A percentile compares a stretch with the other conserved stretches of the same genome.
phyloP scores from a whole-genome alignment of 2,329 filamentous ascomycete species.

The Aspergillus awamori region DNA sequence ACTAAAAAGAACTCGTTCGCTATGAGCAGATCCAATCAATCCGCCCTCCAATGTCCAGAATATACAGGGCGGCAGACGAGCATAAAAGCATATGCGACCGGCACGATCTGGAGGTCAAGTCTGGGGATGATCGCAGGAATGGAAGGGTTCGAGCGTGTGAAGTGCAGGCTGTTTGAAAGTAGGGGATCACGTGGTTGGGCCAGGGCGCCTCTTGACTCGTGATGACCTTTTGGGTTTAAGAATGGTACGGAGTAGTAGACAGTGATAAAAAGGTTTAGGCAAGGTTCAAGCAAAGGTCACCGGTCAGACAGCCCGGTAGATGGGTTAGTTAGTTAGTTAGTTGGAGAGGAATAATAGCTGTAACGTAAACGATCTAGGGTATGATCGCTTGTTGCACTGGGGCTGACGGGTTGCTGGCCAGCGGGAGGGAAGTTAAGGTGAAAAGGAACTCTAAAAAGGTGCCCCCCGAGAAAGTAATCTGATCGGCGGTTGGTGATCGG shows the following conservation, averaged over 20 bases:
- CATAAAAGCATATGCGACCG: conserved; percentile 16
- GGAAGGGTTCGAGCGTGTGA: conserved; percentile 6
- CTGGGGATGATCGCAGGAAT: conserved; percentile 14
- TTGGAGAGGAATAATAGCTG: neutral
- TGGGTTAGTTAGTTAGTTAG: neutral
- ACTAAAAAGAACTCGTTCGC: conserved; percentile 19
- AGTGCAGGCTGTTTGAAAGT: neutral
- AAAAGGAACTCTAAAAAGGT: conserved; percentile 5
- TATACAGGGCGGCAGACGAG: conserved; percentile 11
- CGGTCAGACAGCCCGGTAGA: neutral
- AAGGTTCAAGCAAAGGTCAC: neutral
- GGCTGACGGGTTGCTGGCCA: conserved; percentile 6
- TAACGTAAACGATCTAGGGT: conserved; percentile 9
- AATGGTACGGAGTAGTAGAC: neutral
- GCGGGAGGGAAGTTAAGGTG: conserved; percentile 4
- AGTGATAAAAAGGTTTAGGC: neutral
- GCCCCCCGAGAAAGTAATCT: neutral
- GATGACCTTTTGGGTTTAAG: neutral
- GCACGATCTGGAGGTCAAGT: conserved; percentile 12
- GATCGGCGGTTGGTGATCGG: conserved; percentile 11
- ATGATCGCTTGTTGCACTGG: conserved; percentile 11
- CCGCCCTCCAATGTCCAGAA: conserved; percentile 13
- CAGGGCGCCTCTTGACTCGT: conserved; percentile 10
- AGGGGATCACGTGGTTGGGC: conserved; percentile 1
- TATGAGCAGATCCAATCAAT: conserved; percentile 16